These are phyloP conservation scores for Cinchona pubescens DNA, from an alignment of 257 asterid genomes.

Conservation along the genomic window DNA sequence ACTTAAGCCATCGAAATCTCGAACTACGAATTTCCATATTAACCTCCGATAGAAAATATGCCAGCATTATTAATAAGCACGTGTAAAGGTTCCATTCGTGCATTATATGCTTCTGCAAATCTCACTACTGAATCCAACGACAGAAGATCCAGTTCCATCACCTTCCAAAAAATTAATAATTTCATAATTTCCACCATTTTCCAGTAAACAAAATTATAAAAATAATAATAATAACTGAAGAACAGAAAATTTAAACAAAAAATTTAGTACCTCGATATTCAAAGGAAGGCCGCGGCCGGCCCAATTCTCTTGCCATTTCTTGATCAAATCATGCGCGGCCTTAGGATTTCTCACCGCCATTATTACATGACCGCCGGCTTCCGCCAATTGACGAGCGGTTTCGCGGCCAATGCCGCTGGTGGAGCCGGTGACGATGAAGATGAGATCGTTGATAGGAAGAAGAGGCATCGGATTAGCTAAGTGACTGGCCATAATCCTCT, in stretches of 20 bases:
- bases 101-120: conserved; percentile 83
- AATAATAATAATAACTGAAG: background rate
- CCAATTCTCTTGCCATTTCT: conserved; percentile 82
- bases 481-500: conserved; percentile 91
- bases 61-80: conserved; percentile 94
- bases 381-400: conserved; percentile 93
- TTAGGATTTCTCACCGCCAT: conserved; percentile 91
- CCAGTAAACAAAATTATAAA: background rate
- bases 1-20: background rate
- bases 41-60: conserved; percentile 86
- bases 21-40: conserved; percentile 8
- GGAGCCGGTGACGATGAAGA: conserved; percentile 89
- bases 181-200: background rate
- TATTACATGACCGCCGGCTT: conserved; percentile 89
- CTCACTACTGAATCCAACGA: conserved; percentile 85
- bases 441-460: conserved; percentile 71
- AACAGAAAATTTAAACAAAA: background rate
- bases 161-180: conserved; percentile 33
- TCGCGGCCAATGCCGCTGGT: conserved; percentile 97
- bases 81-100: conserved; percentile 66
- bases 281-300: conserved; percentile 82
- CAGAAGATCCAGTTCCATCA: conserved; percentile 88
- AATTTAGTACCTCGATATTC: conserved; percentile 64
- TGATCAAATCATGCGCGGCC: conserved; percentile 69
- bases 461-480: conserved; percentile 80